A percentile compares a stretch with the other conserved stretches of the same genome.
Conservation (phyloP, 495 filamentous ascomycete genomes). For the Neurospora pannonica region DNA sequence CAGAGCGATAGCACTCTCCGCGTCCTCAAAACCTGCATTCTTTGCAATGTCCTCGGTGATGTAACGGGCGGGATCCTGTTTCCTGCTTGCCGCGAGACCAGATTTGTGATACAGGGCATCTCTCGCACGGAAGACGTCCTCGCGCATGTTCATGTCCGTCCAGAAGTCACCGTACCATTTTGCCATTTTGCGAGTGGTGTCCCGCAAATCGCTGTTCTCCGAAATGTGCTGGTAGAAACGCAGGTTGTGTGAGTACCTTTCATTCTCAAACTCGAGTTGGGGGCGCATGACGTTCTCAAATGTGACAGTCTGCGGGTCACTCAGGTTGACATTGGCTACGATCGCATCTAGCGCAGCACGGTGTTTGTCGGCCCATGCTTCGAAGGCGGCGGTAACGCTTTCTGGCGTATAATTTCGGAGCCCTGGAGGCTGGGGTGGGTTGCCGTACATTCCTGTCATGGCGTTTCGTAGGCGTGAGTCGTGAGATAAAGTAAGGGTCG, state of each 20-base stretch:
- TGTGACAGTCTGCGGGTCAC: slow-evolving; percentile 39
- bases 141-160: slow-evolving; percentile 52
- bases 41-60: slow-evolving; percentile 22
- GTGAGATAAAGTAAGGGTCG: neutral
- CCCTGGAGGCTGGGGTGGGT: slow-evolving; percentile 77
- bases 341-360: slow-evolving; percentile 65
- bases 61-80: slow-evolving; percentile 23
- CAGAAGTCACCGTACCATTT: slow-evolving; percentile 50
- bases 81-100: slow-evolving; percentile 31
- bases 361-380: slow-evolving; percentile 59
- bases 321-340: slow-evolving; percentile 53
- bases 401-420: slow-evolving; percentile 75
- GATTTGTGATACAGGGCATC: slow-evolving; percentile 41
- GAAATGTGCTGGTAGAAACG: slow-evolving; percentile 78
- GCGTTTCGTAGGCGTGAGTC: slow-evolving; percentile 12
- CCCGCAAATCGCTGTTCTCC: slow-evolving; percentile 55
- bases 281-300: slow-evolving; percentile 59
- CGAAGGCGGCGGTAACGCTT: slow-evolving; percentile 66
- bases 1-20: slow-evolving; percentile 43
- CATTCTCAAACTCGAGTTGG: slow-evolving; percentile 60
- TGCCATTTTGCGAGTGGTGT: slow-evolving; percentile 51
- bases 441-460: slow-evolving; percentile 42
- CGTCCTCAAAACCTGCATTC: slow-evolving; percentile 23
- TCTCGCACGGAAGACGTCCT: slow-evolving; percentile 51
- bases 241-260: slow-evolving; percentile 47